These are phyloP conservation scores for Ramularia endophylla DNA, from an alignment of 2,329 filamentous ascomycete species.

Conservation along the genomic window DNA sequence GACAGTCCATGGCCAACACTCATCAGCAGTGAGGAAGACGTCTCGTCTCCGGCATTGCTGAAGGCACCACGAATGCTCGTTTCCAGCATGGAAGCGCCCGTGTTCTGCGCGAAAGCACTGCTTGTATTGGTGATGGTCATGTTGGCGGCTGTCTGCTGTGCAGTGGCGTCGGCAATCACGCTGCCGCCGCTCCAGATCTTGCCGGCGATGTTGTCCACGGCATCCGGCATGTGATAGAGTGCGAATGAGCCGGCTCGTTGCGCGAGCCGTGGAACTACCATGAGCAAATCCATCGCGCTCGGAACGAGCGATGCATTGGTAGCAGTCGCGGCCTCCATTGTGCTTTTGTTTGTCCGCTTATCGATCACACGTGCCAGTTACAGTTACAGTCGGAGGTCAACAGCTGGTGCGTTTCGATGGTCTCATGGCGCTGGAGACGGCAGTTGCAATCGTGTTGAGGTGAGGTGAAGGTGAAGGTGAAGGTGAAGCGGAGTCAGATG, in stretches of 20 bases:
- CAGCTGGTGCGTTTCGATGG: too few species aligned
- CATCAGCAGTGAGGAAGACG: slow-evolving; percentile 22
- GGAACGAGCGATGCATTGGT: slow-evolving; percentile 35
- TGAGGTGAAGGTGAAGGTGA: too few species aligned
- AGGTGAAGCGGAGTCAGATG: too few species aligned
- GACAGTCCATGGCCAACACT: slow-evolving; percentile 22
- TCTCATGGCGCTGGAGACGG: too few species aligned
- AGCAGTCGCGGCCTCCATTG: slow-evolving; percentile 11
- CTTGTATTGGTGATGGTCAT: slow-evolving; percentile 35
- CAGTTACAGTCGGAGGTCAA: too few species aligned
- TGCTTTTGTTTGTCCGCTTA: neutral
- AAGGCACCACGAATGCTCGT: slow-evolving; percentile 22
- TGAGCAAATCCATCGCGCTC: slow-evolving; percentile 61
- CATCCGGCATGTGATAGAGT: slow-evolving; percentile 51
- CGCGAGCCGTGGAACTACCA: slow-evolving; percentile 64
- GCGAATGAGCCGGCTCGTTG: slow-evolving; percentile 60
- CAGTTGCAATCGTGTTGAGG: too few species aligned
- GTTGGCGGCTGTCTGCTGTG: slow-evolving; percentile 37
- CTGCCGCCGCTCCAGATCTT: slow-evolving; percentile 51
- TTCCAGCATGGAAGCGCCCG: slow-evolving; percentile 30
- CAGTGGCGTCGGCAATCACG: slow-evolving; percentile 55
- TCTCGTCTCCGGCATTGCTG: slow-evolving; percentile 20
- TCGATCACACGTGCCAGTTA: too few species aligned
- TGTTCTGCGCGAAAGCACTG: slow-evolving; percentile 38
- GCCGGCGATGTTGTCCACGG: slow-evolving; percentile 49